Evolutionary conservation across 768 basidiomycete genomes (phyloP).

Genomic region (Atractiella rhizophila): DNA sequence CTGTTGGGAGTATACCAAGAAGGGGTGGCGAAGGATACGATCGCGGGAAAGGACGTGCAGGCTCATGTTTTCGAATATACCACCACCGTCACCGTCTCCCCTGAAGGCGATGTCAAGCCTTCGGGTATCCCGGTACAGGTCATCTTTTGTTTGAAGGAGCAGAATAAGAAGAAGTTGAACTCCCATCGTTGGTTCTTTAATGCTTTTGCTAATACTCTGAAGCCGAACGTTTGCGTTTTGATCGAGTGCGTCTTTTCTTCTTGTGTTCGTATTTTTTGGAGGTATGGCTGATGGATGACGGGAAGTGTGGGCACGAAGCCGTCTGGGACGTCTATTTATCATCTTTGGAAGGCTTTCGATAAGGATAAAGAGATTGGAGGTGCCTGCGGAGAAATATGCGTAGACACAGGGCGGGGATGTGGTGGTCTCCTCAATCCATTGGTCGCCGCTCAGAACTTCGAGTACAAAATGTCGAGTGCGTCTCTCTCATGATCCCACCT

Average conservation of each 20-base stretch:
- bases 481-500: no score
- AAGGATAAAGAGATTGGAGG: constrained; percentile 18
- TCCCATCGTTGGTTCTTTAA: constrained; percentile 95
- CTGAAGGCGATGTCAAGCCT: constrained; percentile 40
- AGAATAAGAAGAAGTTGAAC: constrained; percentile 88
- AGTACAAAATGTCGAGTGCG: constrained; percentile 30
- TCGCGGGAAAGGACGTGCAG: constrained; percentile 33
- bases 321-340: constrained; percentile 82
- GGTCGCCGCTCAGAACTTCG: constrained; percentile 61
- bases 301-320: constrained; percentile 92
- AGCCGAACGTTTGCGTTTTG: constrained; percentile 80
- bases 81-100: neutral
- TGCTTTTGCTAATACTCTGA: constrained; percentile 32
- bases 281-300: no score
- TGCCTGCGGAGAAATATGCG: constrained; percentile 10
- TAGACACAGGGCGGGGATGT: constrained; percentile 68
- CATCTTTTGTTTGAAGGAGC: constrained; percentile 30
- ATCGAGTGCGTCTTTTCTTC: no score
- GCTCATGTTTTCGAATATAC: constrained; percentile 96
- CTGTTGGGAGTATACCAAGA: constrained; percentile 18
- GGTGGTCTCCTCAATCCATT: constrained; percentile 72
- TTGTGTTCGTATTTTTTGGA: no score
- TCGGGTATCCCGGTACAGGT: constrained; percentile 36
- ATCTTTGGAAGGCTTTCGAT: constrained; percentile 46
- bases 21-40: constrained; percentile 17